Conservation (phyloP, 768 basidiomycete genomes). For the Rubroboletus pulcherrimus region DNA sequence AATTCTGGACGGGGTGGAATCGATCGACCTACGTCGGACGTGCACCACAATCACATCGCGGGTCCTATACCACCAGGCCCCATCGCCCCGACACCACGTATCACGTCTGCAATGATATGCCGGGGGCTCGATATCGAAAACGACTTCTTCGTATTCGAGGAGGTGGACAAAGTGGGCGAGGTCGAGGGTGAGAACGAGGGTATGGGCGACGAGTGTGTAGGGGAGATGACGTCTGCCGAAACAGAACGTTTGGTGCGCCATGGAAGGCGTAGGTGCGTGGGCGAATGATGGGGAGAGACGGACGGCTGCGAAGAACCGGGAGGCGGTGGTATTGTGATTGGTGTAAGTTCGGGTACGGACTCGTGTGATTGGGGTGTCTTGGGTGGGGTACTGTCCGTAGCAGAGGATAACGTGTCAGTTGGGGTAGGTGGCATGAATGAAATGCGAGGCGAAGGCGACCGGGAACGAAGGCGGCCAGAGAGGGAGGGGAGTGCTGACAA, state of each 20-base stretch:
- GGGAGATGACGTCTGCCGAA: neutral
- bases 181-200: slow-evolving; percentile 1
- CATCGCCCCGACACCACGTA: slow-evolving; percentile 44
- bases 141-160: slow-evolving; percentile 12
- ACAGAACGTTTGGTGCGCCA: slow-evolving; percentile 11
- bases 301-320: neutral
- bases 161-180: slow-evolving; percentile 4
- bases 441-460: slow-evolving; percentile 8
- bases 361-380: neutral
- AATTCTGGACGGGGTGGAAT: neutral
- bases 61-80: neutral
- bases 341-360: neutral
- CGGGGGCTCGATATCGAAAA: slow-evolving; percentile 15
- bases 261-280: neutral
- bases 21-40: neutral
- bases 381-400: neutral
- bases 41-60: neutral
- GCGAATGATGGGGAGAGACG: neutral
- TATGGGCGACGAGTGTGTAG: neutral
- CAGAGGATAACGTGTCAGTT: neutral
- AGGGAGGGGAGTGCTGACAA: slow-evolving; percentile 23
- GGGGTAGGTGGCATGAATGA: slow-evolving; percentile 7
- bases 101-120: slow-evolving; percentile 34
- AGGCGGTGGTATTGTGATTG: neutral
- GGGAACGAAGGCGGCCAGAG: slow-evolving; percentile 17